Evolutionary conservation across 768 basidiomycete species (phyloP).

Genomic region (Austroboletus eburneus): DNA sequence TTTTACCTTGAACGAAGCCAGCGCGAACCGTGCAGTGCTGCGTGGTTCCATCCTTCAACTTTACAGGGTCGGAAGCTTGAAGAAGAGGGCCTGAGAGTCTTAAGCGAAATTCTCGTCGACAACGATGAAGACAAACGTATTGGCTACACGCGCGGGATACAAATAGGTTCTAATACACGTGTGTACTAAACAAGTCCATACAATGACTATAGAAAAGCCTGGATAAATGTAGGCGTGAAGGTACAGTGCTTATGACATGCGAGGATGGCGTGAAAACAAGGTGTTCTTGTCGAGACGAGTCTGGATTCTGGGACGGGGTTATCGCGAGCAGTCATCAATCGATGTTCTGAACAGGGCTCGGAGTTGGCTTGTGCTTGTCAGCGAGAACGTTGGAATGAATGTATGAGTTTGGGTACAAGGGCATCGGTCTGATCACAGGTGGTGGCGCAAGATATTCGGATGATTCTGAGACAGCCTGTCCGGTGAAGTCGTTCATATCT

Average conservation of each 20-base stretch:
- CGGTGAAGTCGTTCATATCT: not conserved
- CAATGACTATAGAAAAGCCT: constrained; percentile 3
- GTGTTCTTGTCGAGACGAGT: not conserved
- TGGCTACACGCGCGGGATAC: not conserved
- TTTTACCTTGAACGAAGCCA: constrained; percentile 27
- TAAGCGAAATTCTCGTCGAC: not conserved
- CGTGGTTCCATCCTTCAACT: constrained; percentile 22
- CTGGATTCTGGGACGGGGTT: not conserved
- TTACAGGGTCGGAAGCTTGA: not conserved
- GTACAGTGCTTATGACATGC: constrained; percentile 15
- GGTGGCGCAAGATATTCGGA: constrained; percentile 13
- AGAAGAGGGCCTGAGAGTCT: not conserved
- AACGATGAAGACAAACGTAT: not conserved
- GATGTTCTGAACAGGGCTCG: constrained; percentile 5
- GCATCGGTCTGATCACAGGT: constrained; percentile 26
- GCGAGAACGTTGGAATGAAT: constrained; percentile 11
- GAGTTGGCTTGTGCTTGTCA: constrained; percentile 2
- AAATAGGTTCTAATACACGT: not conserved
- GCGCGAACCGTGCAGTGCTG: constrained; percentile 8
- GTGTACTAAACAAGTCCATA: constrained; percentile 1
- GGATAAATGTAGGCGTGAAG: not conserved
- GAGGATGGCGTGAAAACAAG: not conserved
- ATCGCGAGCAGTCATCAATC: not conserved
- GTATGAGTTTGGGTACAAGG: constrained; percentile 27
- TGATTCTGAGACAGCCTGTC: constrained; percentile 4